Evolutionary conservation across 257 asterid species (phyloP).

Genomic region (Buddleja alternifolia): DNA sequence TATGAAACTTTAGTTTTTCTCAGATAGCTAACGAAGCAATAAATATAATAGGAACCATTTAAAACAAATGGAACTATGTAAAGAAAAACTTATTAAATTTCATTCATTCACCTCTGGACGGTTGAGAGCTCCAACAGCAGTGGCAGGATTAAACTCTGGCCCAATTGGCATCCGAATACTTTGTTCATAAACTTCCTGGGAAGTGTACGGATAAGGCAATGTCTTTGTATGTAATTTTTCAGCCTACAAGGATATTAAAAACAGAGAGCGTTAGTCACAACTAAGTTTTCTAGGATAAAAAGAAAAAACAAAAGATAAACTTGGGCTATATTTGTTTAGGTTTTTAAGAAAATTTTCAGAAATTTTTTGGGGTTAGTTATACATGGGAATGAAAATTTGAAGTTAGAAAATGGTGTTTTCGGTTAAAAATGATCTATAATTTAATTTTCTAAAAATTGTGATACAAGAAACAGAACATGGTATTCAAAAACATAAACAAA

Average conservation of each 20-base stretch:
- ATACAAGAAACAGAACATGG: no score
- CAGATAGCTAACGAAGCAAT: neutral
- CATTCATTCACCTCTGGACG: slow-evolving; percentile 75
- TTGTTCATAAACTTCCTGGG: slow-evolving; percentile 78
- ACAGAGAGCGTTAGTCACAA: neutral
- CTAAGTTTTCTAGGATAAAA: no score
- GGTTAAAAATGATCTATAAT: no score
- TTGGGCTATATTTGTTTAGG: no score
- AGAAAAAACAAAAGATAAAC: no score
- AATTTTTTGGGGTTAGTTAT: no score
- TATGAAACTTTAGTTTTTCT: neutral
- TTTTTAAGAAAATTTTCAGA: no score
- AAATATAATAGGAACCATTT: neutral
- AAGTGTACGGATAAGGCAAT: slow-evolving; percentile 82
- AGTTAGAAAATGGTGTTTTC: no score
- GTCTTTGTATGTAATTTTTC: slow-evolving; percentile 84
- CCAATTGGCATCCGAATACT: slow-evolving; percentile 95
- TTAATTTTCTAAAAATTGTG: no score
- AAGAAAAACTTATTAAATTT: neutral
- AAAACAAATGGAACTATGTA: neutral
- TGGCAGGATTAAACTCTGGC: slow-evolving; percentile 84
- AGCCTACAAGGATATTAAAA: slow-evolving; percentile 49
- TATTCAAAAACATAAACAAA: no score
- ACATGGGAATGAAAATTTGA: no score
- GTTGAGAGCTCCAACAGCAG: slow-evolving; percentile 73